Evolutionary conservation across 345 rosid species (phyloP), one percentile per base, ranked within the genome.

Genomic region (Anastatica hierochuntica): DNA sequence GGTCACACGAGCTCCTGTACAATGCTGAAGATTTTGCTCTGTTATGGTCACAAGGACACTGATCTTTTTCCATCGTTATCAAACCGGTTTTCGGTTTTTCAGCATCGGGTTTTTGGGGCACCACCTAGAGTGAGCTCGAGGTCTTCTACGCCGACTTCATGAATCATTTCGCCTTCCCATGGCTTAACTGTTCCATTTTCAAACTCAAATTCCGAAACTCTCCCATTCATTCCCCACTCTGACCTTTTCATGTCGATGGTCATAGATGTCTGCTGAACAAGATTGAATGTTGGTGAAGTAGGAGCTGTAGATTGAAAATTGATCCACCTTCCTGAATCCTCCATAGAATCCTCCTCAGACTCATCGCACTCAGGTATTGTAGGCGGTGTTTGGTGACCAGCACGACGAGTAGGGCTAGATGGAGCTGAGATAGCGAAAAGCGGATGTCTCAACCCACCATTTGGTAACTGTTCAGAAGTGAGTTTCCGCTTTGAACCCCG

Each of bases 121-220:
- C 62, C 51, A 9, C 98, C 98, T 10, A 92, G 90, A 8, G 95
- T 88, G 57, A 92, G 98, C 56, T 92, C 98, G 1, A 90, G 79
- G 64, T 90, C 97, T 64, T 90, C 97, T 27, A 85, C 67, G 8
- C 68, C 87, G 19, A 82, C 73, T 46, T 90, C 95, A 67, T 84
- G 95, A 64, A 90, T 90, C 80, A 74, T 84, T 80, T 90, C 97
- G 1, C 97, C 97, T 60, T 90, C 95, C 97, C 97, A 90, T 1
- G 97, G 88, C 67, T 76, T 90, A 34, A 90, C 97, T 21, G 72
- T 79, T 14, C 80, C 78, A 57, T 67, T 81, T 60, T 74, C 95
- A 13, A 92, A 92, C 75, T 85, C 94, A 63, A 92, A 92, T 58
- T 88, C 98, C 2, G 90, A 43, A 18, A 63, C 72, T 64, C 88